Evolutionary conservation across 148 eudicot genomes (phyloP).

Genomic region (Agrostemma githago): DNA sequence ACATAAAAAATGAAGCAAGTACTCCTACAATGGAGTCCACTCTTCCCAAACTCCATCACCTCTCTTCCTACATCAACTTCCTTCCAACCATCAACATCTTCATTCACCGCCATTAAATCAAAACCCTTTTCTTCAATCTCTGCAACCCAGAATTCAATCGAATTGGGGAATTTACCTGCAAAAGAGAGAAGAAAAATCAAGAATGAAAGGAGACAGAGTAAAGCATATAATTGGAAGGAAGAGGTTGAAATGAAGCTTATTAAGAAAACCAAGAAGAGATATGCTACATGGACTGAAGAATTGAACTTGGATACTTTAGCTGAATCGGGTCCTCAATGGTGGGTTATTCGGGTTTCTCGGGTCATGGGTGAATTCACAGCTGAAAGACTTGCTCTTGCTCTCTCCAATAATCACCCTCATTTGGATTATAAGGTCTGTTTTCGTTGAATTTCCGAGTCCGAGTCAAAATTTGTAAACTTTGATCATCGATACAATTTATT

Average conservation of each 20-base stretch:
- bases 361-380: slow-evolving; percentile 37
- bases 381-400: slow-evolving; percentile 42
- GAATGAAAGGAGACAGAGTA: slow-evolving; percentile 71
- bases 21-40: slow-evolving; percentile 26
- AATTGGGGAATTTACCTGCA: slow-evolving; percentile 30
- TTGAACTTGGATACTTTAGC: slow-evolving; percentile 72
- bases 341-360: slow-evolving; percentile 67
- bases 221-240: slow-evolving; percentile 64
- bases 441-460: neutral
- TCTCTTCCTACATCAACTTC: neutral
- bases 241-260: slow-evolving; percentile 69
- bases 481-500: too few species aligned
- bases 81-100: slow-evolving; percentile 5
- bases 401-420: slow-evolving; percentile 49
- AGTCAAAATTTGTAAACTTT: too few species aligned
- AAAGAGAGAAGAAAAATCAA: slow-evolving; percentile 73
- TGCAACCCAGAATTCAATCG: slow-evolving; percentile 26
- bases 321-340: slow-evolving; percentile 76
- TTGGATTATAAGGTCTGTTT: slow-evolving; percentile 60
- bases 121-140: slow-evolving; percentile 12
- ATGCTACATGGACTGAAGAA: slow-evolving; percentile 71
- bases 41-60: neutral
- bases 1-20: slow-evolving; percentile 33
- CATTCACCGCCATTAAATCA: slow-evolving; percentile 8
- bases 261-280: slow-evolving; percentile 53